Evolutionary conservation across 208 protist genomes (phyloP).

Genomic region (Kentomonas sorsogonicus): DNA sequence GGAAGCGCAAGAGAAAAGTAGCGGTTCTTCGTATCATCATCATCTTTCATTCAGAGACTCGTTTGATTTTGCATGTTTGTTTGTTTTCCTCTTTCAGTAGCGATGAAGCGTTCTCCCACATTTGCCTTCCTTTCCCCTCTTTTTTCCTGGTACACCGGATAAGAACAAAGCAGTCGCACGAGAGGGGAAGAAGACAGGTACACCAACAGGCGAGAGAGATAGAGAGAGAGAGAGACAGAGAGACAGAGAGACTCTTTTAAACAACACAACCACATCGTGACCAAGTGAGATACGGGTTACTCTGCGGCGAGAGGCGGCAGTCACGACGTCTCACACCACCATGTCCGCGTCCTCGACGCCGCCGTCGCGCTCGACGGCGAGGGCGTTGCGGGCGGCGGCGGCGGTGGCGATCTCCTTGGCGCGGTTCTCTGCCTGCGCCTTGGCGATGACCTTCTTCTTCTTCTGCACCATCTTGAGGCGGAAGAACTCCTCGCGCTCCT

Average conservation of each 20-base stretch:
- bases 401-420: background rate
- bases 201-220: too few species aligned
- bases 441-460: conserved; percentile 91
- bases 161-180: too few species aligned
- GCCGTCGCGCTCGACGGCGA: conserved; percentile 26
- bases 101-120: too few species aligned
- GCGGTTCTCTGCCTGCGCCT: conserved; percentile 24
- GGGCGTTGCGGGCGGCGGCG: conserved; percentile 15
- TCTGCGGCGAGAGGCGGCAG: too few species aligned
- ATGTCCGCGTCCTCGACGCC: conserved; percentile 62
- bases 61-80: background rate
- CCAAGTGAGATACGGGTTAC: too few species aligned
- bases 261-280: too few species aligned
- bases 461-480: conserved; percentile 97
- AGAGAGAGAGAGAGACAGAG: too few species aligned
- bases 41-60: conserved; percentile 5
- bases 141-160: too few species aligned
- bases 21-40: background rate
- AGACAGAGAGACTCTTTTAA: too few species aligned
- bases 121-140: too few species aligned
- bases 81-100: conserved; percentile 3
- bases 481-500: conserved; percentile 99
- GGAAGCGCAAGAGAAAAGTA: too few species aligned
- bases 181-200: too few species aligned
- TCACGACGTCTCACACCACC: conserved; percentile 59